phyloP scores from a whole-genome alignment of 176 grass and related monocot genomes.

The Olyra latifolia region DNA sequence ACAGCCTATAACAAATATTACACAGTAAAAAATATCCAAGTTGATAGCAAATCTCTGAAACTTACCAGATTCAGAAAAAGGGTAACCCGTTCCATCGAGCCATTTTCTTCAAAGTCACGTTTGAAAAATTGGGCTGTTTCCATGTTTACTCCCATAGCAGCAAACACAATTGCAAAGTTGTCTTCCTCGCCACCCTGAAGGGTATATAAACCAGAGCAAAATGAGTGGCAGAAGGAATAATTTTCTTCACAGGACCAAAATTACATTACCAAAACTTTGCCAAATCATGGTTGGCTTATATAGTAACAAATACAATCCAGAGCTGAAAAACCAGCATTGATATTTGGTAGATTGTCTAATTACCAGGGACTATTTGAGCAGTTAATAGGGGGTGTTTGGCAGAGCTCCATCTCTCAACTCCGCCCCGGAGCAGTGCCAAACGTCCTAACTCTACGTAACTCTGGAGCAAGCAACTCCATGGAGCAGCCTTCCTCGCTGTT shows the following conservation, averaged over 20 bases:
- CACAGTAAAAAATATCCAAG: not conserved
- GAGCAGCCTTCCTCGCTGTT: no score
- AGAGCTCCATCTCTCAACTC: no score
- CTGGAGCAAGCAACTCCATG: no score
- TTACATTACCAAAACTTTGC: conserved; percentile 12
- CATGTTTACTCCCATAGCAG: conserved; percentile 99
- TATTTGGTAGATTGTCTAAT: not conserved
- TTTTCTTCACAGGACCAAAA: not conserved
- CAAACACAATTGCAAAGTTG: conserved; percentile 95
- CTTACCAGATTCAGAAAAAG: conserved; percentile 92
- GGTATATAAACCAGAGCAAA: conserved; percentile 19
- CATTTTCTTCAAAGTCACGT: conserved; percentile 95
- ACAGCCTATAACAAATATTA: not conserved
- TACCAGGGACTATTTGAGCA: not conserved
- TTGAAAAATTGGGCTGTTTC: conserved; percentile 97
- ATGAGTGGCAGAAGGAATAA: conserved; percentile 7
- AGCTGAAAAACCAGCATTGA: not conserved
- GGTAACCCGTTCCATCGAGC: conserved; percentile 93
- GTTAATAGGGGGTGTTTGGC: no score
- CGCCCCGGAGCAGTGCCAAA: no score
- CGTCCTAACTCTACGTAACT: no score
- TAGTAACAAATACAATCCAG: not conserved
- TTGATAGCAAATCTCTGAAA: not conserved
- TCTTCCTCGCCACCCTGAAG: conserved; percentile 72
- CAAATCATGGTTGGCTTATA: not conserved